Conservation (phyloP, 371 early-diverging fungal genomes). For the Sporodiniella umbellata region DNA sequence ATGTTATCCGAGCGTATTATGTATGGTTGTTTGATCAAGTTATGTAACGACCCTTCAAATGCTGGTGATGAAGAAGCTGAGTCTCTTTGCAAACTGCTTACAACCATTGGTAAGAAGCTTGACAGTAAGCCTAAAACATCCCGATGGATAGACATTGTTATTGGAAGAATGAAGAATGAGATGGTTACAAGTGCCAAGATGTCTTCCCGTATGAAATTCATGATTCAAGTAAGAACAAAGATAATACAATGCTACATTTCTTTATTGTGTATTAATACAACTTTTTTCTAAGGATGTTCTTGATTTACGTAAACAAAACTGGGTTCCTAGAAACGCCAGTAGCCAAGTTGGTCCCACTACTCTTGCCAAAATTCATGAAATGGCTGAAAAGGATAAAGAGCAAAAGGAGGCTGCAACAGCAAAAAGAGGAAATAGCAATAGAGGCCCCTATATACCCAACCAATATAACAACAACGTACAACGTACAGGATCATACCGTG, state of each 20-base stretch:
- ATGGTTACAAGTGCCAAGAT: conserved; percentile 64
- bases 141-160: conserved; percentile 73
- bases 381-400: conserved; percentile 62
- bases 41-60: conserved; percentile 67
- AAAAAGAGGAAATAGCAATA: conserved; percentile 61
- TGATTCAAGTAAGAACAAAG: conserved; percentile 58
- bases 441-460: conserved; percentile 53
- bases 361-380: conserved; percentile 86
- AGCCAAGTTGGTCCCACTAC: conserved; percentile 77
- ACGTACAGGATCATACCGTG: conserved; percentile 63
- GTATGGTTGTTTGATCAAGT: conserved; percentile 76
- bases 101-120: conserved; percentile 78
- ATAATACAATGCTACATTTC: too few species aligned
- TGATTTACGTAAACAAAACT: conserved; percentile 79
- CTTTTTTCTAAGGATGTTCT: conserved; percentile 75
- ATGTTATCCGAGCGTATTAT: conserved; percentile 93
- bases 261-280: neutral
- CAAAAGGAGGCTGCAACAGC: conserved; percentile 57
- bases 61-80: conserved; percentile 95
- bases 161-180: conserved; percentile 64
- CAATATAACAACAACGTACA: conserved; percentile 38
- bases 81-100: conserved; percentile 84
- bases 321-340: conserved; percentile 63
- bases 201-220: conserved; percentile 85
- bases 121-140: conserved; percentile 32